phyloP scores from a whole-genome alignment of 106 monocot genomes.

The Xerophyta viscosa region DNA sequence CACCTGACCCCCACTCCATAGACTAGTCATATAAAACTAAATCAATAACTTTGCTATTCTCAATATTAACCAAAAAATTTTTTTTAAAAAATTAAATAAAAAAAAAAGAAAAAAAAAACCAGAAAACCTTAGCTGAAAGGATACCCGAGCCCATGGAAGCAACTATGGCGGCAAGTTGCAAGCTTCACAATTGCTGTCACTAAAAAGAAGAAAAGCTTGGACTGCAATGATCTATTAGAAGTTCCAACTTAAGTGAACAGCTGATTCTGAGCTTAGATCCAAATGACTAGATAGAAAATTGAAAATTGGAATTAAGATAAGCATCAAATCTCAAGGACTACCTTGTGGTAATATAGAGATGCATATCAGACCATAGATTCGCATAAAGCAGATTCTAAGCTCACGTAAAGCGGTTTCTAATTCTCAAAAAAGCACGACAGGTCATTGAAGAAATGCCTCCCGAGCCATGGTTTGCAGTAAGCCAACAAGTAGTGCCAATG shows the following conservation, averaged over 20 bases:
- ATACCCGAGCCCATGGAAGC: constrained; percentile 88
- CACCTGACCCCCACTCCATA: too few relatives aligned
- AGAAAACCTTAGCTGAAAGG: constrained; percentile 69
- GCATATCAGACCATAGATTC: constrained; percentile 72
- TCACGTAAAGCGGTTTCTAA: constrained; percentile 92
- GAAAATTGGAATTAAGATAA: not conserved
- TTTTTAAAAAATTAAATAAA: too few relatives aligned
- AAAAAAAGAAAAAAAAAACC: not conserved
- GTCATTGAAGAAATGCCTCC: constrained; percentile 65
- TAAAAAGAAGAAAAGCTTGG: constrained; percentile 77
- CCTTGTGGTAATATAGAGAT: too few relatives aligned
- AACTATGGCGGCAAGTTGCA: constrained; percentile 71
- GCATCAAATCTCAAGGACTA: not conserved
- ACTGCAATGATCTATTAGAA: constrained; percentile 56
- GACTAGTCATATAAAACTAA: too few relatives aligned
- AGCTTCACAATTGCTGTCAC: constrained; percentile 91
- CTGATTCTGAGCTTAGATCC: constrained; percentile 49
- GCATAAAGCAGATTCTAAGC: constrained; percentile 88
- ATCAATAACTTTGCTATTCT: too few relatives aligned
- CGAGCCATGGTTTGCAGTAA: constrained; percentile 87
- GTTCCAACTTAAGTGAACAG: constrained; percentile 28
- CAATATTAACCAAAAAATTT: not conserved
- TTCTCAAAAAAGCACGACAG: too few relatives aligned
- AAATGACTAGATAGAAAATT: constrained; percentile 43
- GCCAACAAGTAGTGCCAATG: constrained; percentile 89